phyloP scores from a whole-genome alignment of 139 green algal species.

The Tetraselmis chui region DNA sequence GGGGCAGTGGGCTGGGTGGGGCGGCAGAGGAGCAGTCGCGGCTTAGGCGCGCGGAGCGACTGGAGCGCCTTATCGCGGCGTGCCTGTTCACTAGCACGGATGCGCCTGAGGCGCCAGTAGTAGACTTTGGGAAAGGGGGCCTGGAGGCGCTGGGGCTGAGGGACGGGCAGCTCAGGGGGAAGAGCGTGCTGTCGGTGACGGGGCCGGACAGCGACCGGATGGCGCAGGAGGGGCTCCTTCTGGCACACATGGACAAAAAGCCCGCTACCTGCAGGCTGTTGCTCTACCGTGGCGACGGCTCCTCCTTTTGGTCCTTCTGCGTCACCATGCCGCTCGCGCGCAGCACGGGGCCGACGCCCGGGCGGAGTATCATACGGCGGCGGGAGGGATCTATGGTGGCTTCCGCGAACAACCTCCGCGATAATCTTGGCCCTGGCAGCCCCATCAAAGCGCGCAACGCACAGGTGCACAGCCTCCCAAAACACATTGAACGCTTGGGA shows the following conservation, averaged over 20 bases:
- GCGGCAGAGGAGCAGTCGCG: background rate
- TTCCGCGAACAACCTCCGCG: background rate
- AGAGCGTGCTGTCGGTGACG: background rate
- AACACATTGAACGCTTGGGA: too few species aligned
- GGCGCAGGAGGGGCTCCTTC: background rate
- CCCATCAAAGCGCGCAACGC: background rate
- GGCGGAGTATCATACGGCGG: background rate
- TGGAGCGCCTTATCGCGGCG: background rate
- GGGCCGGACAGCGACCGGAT: background rate
- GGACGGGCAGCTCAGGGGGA: background rate
- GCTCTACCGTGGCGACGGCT: background rate
- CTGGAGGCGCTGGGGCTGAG: background rate
- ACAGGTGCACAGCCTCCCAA: too few species aligned
- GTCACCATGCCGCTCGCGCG: background rate
- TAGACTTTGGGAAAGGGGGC: background rate
- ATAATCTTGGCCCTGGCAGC: background rate
- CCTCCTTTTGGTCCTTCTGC: background rate
- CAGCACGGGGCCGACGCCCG: too few species aligned
- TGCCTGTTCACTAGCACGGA: background rate
- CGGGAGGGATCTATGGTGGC: background rate
- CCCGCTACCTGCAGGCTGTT: background rate
- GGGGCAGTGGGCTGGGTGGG: too few species aligned
- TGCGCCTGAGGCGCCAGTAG: background rate
- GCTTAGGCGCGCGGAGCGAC: background rate
- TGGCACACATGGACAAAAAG: background rate